Percentiles rank a stretch among this genome's conserved stretches.
phyloP scores from a whole-genome alignment of 352 stramenopile genomes.

The Thraustotheca clavata region DNA sequence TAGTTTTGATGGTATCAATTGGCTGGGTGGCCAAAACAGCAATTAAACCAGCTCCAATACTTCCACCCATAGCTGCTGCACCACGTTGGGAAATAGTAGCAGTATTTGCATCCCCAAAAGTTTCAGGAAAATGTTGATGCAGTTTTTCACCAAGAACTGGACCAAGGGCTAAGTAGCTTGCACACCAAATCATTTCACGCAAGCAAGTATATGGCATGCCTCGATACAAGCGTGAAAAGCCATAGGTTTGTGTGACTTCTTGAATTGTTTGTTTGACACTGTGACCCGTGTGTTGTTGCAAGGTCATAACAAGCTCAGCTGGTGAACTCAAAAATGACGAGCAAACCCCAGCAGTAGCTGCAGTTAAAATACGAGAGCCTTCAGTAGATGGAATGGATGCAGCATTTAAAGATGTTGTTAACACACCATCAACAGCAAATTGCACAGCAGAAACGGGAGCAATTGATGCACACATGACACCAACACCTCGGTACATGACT shows the following conservation, averaged over 20 bases:
- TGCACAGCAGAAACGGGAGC: constrained; percentile 74
- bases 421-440: constrained; percentile 65
- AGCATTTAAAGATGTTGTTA: constrained; percentile 18
- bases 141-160: constrained; percentile 61
- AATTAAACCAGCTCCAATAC: constrained; percentile 55
- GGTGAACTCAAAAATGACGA: constrained; percentile 59
- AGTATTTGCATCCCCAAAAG: constrained; percentile 41
- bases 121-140: constrained; percentile 39
- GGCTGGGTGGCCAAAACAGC: constrained; percentile 72
- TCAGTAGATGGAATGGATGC: constrained; percentile 26
- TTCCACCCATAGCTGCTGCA: constrained; percentile 27
- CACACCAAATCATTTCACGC: constrained; percentile 68
- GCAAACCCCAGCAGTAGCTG: constrained; percentile 46
- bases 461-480: constrained; percentile 69
- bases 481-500: constrained; percentile 67
- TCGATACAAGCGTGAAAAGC: constrained; percentile 43
- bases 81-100: background rate
- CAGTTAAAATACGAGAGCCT: constrained; percentile 32
- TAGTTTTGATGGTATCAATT: constrained; percentile 77
- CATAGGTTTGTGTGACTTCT: constrained; percentile 41
- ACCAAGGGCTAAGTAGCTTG: constrained; percentile 71
- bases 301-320: constrained; percentile 78
- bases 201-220: constrained; percentile 51
- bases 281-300: constrained; percentile 78
- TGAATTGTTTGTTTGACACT: constrained; percentile 49